Evolutionary conservation across 306 rosid species (phyloP).

Genomic region (Acacia crassicarpa): DNA sequence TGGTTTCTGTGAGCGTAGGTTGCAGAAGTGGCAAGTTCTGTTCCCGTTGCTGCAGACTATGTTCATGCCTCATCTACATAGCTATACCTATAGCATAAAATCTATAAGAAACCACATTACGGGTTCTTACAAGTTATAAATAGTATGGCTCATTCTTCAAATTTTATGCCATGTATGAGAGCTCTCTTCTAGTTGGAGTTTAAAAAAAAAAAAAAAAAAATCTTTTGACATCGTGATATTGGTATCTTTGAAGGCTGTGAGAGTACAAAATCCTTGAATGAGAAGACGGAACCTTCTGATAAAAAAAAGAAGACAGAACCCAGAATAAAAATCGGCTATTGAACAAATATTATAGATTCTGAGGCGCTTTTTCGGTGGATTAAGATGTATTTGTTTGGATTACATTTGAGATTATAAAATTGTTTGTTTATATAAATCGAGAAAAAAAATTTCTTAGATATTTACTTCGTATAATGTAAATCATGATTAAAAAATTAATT

Average conservation of each 20-base stretch:
- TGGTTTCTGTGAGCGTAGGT: slow-evolving; percentile 40
- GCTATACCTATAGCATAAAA: background rate
- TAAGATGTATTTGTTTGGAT: too few relatives aligned
- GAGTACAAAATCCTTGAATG: slow-evolving; percentile 23
- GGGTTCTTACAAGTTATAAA: background rate
- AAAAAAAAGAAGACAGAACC: too few relatives aligned
- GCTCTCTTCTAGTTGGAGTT: background rate
- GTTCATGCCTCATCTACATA: background rate
- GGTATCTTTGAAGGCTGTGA: slow-evolving; percentile 3
- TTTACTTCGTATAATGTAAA: too few relatives aligned
- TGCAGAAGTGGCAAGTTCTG: slow-evolving; percentile 29
- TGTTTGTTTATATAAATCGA: too few relatives aligned
- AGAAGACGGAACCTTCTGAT: too few relatives aligned
- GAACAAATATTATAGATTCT: background rate
- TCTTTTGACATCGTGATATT: slow-evolving; percentile 1
- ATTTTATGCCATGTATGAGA: background rate
- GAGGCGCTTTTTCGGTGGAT: background rate
- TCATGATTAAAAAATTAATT: too few relatives aligned
- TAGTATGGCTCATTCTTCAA: background rate
- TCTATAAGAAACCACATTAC: background rate
- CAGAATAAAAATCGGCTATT: background rate
- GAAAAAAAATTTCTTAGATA: too few relatives aligned
- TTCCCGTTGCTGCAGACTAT: slow-evolving; percentile 17
- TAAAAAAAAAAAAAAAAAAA: too few relatives aligned
- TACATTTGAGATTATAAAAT: too few relatives aligned